These are phyloP conservation scores for Trametes cingulata DNA, from an alignment of 768 basidiomycete genomes.

Conservation along the genomic window DNA sequence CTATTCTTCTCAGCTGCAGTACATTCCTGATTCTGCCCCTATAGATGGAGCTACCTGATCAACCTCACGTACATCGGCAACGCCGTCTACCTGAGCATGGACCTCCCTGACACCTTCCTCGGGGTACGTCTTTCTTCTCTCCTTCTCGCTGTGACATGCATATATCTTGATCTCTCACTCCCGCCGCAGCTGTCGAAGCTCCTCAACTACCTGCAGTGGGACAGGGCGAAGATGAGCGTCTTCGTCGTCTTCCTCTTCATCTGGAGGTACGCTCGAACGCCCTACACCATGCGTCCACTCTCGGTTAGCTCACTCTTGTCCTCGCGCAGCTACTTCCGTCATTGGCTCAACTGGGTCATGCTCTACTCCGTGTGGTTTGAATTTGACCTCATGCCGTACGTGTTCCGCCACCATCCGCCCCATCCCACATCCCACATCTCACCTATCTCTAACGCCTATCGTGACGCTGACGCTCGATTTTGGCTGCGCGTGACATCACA, in stretches of 20 bases:
- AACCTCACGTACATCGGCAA: slow-evolving; percentile 89
- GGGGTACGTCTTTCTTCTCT: slow-evolving; percentile 52
- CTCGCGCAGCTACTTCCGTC: slow-evolving; percentile 79
- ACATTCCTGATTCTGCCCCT: neutral
- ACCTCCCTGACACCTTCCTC: slow-evolving; percentile 87
- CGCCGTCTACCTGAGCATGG: slow-evolving; percentile 95
- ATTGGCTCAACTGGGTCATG: slow-evolving; percentile 85
- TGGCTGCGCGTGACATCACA: no score
- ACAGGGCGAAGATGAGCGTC: slow-evolving; percentile 57
- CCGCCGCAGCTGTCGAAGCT: slow-evolving; percentile 71
- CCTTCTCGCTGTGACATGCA: neutral
- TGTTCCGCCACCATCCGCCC: slow-evolving; percentile 21
- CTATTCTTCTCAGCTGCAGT: neutral
- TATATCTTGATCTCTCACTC: neutral
- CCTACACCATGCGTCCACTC: neutral
- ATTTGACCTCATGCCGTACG: slow-evolving; percentile 73
- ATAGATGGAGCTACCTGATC: slow-evolving; percentile 79
- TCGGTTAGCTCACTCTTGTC: neutral
- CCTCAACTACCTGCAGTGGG: slow-evolving; percentile 80
- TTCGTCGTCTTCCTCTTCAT: slow-evolving; percentile 67
- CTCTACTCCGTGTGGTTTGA: slow-evolving; percentile 87
- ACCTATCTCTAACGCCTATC: no score
- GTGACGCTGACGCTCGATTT: neutral
- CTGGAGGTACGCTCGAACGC: slow-evolving; percentile 70
- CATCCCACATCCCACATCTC: neutral